Evolutionary conservation across 805 yeast genomes (phyloP).

Genomic region (Myxozyma kluyveri): DNA sequence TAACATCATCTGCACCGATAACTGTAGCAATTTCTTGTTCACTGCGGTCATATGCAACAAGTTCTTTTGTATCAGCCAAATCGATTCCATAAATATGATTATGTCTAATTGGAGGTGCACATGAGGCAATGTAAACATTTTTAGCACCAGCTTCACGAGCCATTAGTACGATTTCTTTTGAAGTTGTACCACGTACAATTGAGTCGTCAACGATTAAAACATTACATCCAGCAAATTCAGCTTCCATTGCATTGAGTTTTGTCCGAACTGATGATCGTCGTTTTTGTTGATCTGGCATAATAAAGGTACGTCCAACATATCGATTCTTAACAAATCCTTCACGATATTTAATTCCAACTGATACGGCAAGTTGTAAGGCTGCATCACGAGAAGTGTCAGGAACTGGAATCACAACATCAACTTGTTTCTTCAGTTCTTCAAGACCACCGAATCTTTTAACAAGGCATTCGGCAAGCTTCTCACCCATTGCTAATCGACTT

Average conservation of each 20-base stretch:
- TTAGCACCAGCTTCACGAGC: constrained; percentile 98
- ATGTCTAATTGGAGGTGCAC: constrained; percentile 96
- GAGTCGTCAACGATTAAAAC: constrained; percentile 95
- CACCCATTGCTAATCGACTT: constrained; percentile 92
- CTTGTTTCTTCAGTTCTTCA: constrained; percentile 51
- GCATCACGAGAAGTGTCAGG: constrained; percentile 98
- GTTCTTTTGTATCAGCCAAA: constrained; percentile 88
- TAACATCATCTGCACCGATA: constrained; percentile 87
- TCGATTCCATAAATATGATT: constrained; percentile 98
- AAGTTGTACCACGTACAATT: constrained; percentile 96
- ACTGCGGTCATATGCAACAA: constrained; percentile 79
- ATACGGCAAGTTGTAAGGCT: constrained; percentile 86
- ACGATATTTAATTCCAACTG: constrained; percentile 77
- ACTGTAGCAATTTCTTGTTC: constrained; percentile 72
- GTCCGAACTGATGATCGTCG: constrained; percentile 91
- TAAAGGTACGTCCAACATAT: constrained; percentile 95
- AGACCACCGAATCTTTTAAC: constrained; percentile 42
- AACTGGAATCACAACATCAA: constrained; percentile 95
- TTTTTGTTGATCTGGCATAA: constrained; percentile 96
- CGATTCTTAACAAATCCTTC: constrained; percentile 97
- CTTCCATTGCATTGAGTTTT: constrained; percentile 92
- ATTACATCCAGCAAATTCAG: constrained; percentile 79
- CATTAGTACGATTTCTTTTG: constrained; percentile 94
- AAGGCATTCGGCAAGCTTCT: constrained; percentile 75
- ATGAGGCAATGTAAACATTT: constrained; percentile 91